Evolutionary conservation across 108 stramenopile genomes (phyloP).

Genomic region (Discostella pseudostelligera): DNA sequence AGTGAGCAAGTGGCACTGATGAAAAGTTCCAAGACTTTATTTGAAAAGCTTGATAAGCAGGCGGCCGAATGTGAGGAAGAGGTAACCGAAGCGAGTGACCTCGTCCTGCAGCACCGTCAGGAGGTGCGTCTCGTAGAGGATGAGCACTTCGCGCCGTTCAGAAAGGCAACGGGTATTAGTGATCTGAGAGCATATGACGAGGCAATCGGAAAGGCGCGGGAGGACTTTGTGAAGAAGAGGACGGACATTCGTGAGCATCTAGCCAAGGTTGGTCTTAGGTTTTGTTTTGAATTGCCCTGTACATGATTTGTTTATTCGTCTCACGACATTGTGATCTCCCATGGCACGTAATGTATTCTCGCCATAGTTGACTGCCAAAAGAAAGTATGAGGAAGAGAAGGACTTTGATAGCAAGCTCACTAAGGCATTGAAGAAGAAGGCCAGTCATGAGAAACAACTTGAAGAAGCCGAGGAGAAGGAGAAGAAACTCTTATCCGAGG

Average conservation of each 20-base stretch:
- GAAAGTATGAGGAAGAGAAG: constrained; percentile 53
- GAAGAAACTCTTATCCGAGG: constrained; percentile 28
- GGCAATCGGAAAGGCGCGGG: constrained; percentile 75
- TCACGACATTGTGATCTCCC: not conserved
- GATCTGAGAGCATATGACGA: constrained; percentile 86
- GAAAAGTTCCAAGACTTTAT: constrained; percentile 50
- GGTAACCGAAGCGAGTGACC: constrained; percentile 49
- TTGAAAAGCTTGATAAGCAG: constrained; percentile 52
- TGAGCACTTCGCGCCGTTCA: constrained; percentile 73
- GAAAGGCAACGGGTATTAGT: constrained; percentile 72
- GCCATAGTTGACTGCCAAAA: constrained; percentile 39
- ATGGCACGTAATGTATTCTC: not conserved
- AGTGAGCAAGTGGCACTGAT: constrained; percentile 64
- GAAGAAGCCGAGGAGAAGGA: constrained; percentile 43
- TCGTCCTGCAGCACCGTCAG: constrained; percentile 40
- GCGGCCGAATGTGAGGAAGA: constrained; percentile 49
- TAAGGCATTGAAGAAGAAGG: constrained; percentile 61
- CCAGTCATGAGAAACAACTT: constrained; percentile 50
- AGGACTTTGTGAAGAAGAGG: constrained; percentile 77
- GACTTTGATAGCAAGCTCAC: constrained; percentile 55
- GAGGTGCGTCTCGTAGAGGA: constrained; percentile 81
- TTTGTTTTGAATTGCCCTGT: not conserved
- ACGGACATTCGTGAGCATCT: constrained; percentile 71
- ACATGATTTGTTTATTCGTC: not conserved
- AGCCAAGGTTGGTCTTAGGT: constrained; percentile 34